Evolutionary conservation across 345 rosid genomes (phyloP).

Genomic region (Sisymbrium irio): DNA sequence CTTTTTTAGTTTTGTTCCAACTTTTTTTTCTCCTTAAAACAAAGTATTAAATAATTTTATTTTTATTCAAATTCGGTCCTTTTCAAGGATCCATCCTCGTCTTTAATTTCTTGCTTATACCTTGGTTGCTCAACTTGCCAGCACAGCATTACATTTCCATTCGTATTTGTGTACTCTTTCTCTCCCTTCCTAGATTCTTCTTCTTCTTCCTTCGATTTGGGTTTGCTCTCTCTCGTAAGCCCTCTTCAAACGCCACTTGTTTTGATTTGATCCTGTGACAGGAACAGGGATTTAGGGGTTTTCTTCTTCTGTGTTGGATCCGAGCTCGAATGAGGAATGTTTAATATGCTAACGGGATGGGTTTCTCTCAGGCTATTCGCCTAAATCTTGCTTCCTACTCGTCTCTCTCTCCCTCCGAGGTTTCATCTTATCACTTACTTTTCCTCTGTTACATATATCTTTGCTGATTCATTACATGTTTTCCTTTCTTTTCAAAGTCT

Average conservation of each 20-base stretch:
- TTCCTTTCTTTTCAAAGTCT: neutral
- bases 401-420: constrained; percentile 39
- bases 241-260: neutral
- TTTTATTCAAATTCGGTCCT: constrained; percentile 8
- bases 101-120: neutral
- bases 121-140: neutral
- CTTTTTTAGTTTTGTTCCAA: neutral
- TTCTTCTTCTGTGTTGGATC: neutral
- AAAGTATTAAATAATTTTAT: neutral
- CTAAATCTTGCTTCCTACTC: constrained; percentile 34
- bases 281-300: neutral
- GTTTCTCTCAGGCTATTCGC: constrained; percentile 49
- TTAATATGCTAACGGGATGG: constrained; percentile 41
- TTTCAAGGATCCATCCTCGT: constrained; percentile 2
- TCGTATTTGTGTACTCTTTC: neutral
- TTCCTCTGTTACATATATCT: neutral
- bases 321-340: neutral
- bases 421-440: neutral
- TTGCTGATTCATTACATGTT: neutral
- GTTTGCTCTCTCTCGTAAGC: constrained; percentile 2
- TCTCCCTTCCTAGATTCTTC: neutral
- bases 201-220: constrained; percentile 10
- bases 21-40: constrained; percentile 7
- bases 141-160: neutral
- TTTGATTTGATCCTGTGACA: neutral